Evolutionary conservation across 192 early-diverging fungal genomes (phyloP).

Genomic region (Phlyctochytrium arcticum): DNA sequence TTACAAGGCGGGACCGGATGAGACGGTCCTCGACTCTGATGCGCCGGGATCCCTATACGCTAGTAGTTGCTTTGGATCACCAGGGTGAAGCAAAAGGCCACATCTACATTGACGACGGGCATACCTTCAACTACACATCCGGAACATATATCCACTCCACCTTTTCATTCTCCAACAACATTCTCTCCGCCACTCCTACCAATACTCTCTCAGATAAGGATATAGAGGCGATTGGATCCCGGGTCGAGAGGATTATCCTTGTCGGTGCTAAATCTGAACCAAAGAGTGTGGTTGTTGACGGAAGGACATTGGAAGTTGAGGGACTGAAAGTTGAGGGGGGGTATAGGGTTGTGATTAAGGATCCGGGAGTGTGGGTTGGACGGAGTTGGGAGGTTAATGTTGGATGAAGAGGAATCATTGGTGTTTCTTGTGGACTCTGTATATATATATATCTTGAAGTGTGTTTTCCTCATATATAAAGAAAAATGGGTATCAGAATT

Average conservation of each 20-base stretch:
- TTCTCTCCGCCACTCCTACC: constrained; percentile 15
- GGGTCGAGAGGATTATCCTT: constrained; percentile 55
- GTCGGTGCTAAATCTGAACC: constrained; percentile 39
- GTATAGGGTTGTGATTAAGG: constrained; percentile 30
- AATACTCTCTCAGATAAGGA: neutral
- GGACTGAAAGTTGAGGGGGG: constrained; percentile 1
- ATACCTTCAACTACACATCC: constrained; percentile 63
- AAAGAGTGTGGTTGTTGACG: constrained; percentile 2
- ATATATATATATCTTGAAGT: too few species aligned
- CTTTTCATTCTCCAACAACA: constrained; percentile 47
- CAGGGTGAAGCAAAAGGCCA: constrained; percentile 63
- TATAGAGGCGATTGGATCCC: constrained; percentile 4
- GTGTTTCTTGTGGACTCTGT: too few species aligned
- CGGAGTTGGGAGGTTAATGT: constrained; percentile 5
- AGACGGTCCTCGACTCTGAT: constrained; percentile 78
- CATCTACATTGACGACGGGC: constrained; percentile 93
- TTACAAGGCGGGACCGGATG: constrained; percentile 78
- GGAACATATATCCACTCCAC: constrained; percentile 63
- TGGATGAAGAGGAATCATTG: neutral
- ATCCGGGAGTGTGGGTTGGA: constrained; percentile 36
- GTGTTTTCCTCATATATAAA: too few species aligned
- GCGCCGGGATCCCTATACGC: constrained; percentile 85
- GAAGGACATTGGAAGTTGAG: constrained; percentile 23
- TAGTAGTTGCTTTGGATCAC: constrained; percentile 73
- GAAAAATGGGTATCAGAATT: too few species aligned